Base-by-base conservation (phyloP, 2,329 filamentous ascomycete genomes). In the Diaporthe sp. region DNA sequence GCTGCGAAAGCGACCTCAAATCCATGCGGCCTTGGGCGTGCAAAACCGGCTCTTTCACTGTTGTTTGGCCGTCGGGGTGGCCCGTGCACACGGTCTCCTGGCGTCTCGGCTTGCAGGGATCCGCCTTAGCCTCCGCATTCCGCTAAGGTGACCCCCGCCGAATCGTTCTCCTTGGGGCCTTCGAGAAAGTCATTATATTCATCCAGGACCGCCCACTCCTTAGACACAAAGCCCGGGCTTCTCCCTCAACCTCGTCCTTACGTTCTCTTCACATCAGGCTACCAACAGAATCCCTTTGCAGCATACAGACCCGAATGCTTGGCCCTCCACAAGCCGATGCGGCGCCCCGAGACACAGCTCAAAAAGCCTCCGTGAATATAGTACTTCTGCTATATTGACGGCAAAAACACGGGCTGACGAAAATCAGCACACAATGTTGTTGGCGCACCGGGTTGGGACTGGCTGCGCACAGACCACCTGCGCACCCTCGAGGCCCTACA, bases 21-120 rank as follows among this genome's bases (percentile, higher is more conserved):
- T 53, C 63, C 32, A 53, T 37, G 44, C 47, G 30, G 63, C 30
- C 47, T 68, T 51, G 32, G 47, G 71, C 58, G 44, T 69, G 71
- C 71, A 51, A 73, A 73, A 73, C 44, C 30, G 63, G 63, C 32
- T 47, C 44, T 68, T 68, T 68, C 63, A 51, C 63, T 68, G 44
- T 53, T 68, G 63, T 68, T 68, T 68, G 44, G 63, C 47, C 32
- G 47, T 39, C 47, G 32, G 47, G 9, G 32, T 27, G 63, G 63
- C 47, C 63, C 63, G 63, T 68, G 63, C 63, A 53, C 47, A 68
- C 63, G 47, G 63, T 22, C 47, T 68, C 63, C 63, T 68, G 63
- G 44, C 44, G n/a, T 27, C 63, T 53, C 63, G 63, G 63, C 44
- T 22, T 51, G 63, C 63, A 68, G 63, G 63, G 63, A 68, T 68